phyloP scores from a whole-genome alignment of 177 flowering plant genomes.

The Tripterygium wilfordii region DNA sequence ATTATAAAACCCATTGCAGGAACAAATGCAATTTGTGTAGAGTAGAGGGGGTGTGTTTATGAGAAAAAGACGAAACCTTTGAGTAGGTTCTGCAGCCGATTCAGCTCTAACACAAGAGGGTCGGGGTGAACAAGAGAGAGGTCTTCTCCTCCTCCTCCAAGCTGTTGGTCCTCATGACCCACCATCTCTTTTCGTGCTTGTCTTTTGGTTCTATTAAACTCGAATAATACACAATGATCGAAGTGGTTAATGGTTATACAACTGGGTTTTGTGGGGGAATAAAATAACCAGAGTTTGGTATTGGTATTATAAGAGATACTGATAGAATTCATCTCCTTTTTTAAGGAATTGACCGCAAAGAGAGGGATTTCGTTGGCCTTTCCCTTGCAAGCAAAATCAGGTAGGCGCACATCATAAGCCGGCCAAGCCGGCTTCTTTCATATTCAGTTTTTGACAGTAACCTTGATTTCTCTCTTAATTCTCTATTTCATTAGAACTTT shows the following conservation, averaged over 20 bases:
- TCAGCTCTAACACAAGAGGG: slow-evolving; percentile 48
- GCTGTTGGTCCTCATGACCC: neutral
- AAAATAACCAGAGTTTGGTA: too few relatives aligned
- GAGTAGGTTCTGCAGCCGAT: slow-evolving; percentile 66
- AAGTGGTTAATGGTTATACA: too few relatives aligned
- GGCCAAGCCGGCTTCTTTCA: slow-evolving; percentile 41
- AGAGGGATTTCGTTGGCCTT: neutral
- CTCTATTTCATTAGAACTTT: neutral
- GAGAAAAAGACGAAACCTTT: slow-evolving; percentile 38
- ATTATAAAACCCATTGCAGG: too few relatives aligned
- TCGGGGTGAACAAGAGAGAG: neutral
- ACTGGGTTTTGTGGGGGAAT: too few relatives aligned
- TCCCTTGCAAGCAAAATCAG: neutral
- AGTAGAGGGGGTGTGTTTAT: too few relatives aligned
- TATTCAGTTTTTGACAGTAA: slow-evolving; percentile 26
- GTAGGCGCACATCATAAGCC: slow-evolving; percentile 17
- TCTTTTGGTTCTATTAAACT: neutral
- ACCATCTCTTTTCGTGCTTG: neutral
- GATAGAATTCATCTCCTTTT: neutral
- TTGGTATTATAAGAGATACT: too few relatives aligned
- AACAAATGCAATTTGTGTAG: too few relatives aligned
- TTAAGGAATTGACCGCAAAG: slow-evolving; percentile 5
- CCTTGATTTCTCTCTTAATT: slow-evolving; percentile 16
- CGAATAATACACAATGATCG: neutral
- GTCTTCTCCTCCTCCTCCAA: too few relatives aligned